Conservation (phyloP, 1,284 basidiomycete genomes). For the Stereum hirsutum region DNA sequence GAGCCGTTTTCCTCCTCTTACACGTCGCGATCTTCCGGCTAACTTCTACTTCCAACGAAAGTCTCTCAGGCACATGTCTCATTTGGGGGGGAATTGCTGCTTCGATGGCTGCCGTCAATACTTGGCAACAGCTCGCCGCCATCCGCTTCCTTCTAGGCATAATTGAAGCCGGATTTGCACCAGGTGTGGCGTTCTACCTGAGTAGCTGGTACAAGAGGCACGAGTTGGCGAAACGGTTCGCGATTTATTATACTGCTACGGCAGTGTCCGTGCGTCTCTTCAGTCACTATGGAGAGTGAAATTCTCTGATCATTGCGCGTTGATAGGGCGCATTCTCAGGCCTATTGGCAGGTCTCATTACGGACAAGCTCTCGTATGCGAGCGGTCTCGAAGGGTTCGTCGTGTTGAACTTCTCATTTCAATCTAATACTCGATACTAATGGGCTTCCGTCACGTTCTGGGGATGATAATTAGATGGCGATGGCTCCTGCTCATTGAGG, state of each 20-base stretch:
- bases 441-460: no score
- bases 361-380: neutral
- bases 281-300: neutral
- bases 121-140: conserved; percentile 14
- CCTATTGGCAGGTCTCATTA: conserved; percentile 14
- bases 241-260: conserved; percentile 17
- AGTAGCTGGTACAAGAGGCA: conserved; percentile 15
- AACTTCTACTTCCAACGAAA: conserved; percentile 1
- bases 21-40: no score
- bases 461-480: no score
- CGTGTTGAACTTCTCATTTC: no score
- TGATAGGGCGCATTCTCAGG: conserved; percentile 23
- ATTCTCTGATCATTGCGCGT: neutral
- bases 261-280: conserved; percentile 5
- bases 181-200: conserved; percentile 14
- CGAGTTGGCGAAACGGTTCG: conserved; percentile 16
- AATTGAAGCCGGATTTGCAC: conserved; percentile 19
- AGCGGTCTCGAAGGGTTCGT: neutral
- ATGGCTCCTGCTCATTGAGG: conserved; percentile 22
- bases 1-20: no score
- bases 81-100: conserved; percentile 15
- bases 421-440: no score
- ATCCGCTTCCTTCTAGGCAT: conserved; percentile 23
- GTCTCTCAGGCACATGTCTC: conserved; percentile 13
- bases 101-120: conserved; percentile 12